Evolutionary conservation across 2,329 filamentous ascomycete genomes (phyloP), one percentile per base, ranked within the genome.

Genomic region (Lasiodiplodia citricola): DNA sequence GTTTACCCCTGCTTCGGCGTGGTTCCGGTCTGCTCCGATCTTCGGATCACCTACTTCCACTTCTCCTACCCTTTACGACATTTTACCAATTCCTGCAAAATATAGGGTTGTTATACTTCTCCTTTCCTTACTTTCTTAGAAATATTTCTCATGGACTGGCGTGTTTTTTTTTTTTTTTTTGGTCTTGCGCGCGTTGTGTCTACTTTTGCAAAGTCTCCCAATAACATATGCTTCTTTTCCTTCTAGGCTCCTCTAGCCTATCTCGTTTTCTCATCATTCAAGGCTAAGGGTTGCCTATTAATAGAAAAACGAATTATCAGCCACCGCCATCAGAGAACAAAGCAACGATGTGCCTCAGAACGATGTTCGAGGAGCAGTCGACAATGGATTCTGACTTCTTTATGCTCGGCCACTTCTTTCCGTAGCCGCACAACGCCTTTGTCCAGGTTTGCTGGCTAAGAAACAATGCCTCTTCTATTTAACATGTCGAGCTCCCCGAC

Each of bases 11-110:
- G 58, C 58, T 16, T 47, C 58, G 56, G 58, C 16, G 25, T n/a
- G 21, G 41, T 51, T 37, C 60, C 60, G 44, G 44, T 52, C 47
- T 35, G 31, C 44, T 64, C 60, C 60, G 60, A 64, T 64, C 14
- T 52, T 52, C 60, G 60, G 60, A 41, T 64, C 58, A 10, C 31
- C 21, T 16, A 56, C n/a, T 14, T 23, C 10, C 23, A 13, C 23
- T 25, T 35, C 28, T 6, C 18, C 10, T 56, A 21, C 10, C 44
- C n/a, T n/a, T 47, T n/a, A n/a, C 11, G 44, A 21, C n/a, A 8
- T 47, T 47, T 47, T 47, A n/a, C 18, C 44, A 47, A 21, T 47
- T 18, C n/a, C 18, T n/a, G 3, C 41, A 47, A 6, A n/a, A 10
- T 47, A 7, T 8, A n/a, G 41, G 10, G 18, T n/a, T 18, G 7